Evolutionary conservation across 2,329 filamentous ascomycete genomes (phyloP), one percentile per base, ranked within the genome.

Genomic region (Talaromyces sp.): DNA sequence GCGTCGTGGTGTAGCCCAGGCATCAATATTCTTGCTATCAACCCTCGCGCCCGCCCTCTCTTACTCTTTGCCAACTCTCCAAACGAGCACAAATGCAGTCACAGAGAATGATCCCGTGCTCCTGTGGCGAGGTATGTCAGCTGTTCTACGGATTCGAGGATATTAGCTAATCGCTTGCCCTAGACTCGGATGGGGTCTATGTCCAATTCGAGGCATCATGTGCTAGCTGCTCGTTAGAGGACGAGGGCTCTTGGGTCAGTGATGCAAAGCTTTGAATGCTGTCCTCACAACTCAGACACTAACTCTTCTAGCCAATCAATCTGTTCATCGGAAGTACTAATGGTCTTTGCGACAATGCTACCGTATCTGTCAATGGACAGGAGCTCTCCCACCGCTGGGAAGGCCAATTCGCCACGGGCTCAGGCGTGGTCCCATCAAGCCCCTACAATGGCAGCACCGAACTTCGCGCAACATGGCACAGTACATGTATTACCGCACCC

Each of bases 361-460:
- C 69, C 64, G 65, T 75, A 14, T 68, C 68, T 35, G 68, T 76
- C 45, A 76, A 76, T 67, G 73, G 72, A 24, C 41, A 69, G 35
- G 61, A 68, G 50, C 68, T 76, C 52, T 63, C 66, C 27, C 62
- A 71, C 45, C 47, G 19, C 43, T 72, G 72, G 72, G 66, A 72
- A 58, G 72, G 69, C 31, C 65, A 27, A 39, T 64, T 60, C 50
- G 70, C 66, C 39, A 59, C 66, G n/a, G 73, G 72, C 13, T 69
- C 72, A 41, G 69, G 72, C 33, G 66, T 65, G 19, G 68, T 76
- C 56, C 68, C 66, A 33, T 66, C 68, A 22, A 66, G 66, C 52
- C 59, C 69, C 22, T 66, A 68, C 43, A 66, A 67, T 52, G 57
- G 58, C 47, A 61, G 58, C 22, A 66, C 60, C 41, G 67, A 69